These are phyloP conservation scores for Narthecium ossifragum DNA, from an alignment of 106 monocot species.

Conservation along the genomic window DNA sequence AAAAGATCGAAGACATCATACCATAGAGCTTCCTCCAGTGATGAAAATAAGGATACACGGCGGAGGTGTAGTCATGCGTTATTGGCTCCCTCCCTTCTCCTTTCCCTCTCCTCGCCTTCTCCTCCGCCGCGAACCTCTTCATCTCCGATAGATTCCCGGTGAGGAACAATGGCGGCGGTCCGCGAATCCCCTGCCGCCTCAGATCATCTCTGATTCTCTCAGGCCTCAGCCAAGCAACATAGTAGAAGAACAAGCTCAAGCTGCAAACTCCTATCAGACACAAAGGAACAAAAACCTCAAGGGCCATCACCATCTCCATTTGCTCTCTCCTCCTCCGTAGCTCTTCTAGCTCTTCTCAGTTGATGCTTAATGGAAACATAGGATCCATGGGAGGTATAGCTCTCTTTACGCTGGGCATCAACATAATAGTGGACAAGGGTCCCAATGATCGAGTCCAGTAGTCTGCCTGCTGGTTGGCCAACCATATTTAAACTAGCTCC, in stretches of 20 bases:
- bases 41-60: conserved; percentile 3
- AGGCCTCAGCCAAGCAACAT: conserved; percentile 1
- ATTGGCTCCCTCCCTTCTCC: background rate
- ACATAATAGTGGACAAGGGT: background rate
- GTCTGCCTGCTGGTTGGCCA: background rate
- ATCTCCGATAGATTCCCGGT: conserved; percentile 5
- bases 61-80: conserved; percentile 9
- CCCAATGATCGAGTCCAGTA: background rate
- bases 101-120: background rate
- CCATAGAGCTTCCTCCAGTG: conserved; percentile 10
- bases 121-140: conserved; percentile 5
- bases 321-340: background rate
- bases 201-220: background rate
- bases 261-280: background rate
- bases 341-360: background rate
- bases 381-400: background rate
- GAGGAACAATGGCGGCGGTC: conserved; percentile 3
- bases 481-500: too few species aligned
- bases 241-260: background rate
- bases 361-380: background rate
- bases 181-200: conserved; percentile 3
- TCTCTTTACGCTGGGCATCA: background rate
- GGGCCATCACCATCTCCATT: background rate
- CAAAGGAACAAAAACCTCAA: background rate
- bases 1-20: background rate